phyloP scores from a whole-genome alignment of 192 early-diverging fungal species.

The Coemansia sp. region DNA sequence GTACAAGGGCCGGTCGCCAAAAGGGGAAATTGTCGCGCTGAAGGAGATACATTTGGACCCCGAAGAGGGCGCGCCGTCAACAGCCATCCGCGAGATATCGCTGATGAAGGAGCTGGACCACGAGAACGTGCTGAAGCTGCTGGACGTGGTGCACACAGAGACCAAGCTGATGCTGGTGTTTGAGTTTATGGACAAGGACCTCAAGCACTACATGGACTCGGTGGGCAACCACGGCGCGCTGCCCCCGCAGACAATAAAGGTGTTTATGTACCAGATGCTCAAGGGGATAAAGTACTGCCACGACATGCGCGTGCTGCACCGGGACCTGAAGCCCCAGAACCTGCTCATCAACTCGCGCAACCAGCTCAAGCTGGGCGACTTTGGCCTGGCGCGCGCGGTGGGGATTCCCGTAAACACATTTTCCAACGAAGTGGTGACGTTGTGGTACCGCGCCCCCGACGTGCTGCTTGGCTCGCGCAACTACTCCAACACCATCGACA shows the following conservation, averaged over 20 bases:
- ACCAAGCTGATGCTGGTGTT: constrained; percentile 83
- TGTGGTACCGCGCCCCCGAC: constrained; percentile 98
- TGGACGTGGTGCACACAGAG: constrained; percentile 83
- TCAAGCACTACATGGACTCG: constrained; percentile 84
- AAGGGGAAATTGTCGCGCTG: constrained; percentile 85
- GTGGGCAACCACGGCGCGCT: constrained; percentile 62
- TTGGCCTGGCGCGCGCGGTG: constrained; percentile 79
- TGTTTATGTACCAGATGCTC: constrained; percentile 79
- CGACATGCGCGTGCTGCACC: constrained; percentile 78
- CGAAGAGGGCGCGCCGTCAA: constrained; percentile 93
- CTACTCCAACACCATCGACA: constrained; percentile 95
- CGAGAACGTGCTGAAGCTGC: constrained; percentile 81
- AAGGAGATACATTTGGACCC: constrained; percentile 93
- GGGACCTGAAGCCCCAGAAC: constrained; percentile 86
- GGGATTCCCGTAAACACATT: constrained; percentile 91
- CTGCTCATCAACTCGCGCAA: constrained; percentile 75
- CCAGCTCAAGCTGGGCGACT: constrained; percentile 81
- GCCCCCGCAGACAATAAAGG: constrained; percentile 66
- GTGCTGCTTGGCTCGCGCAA: constrained; percentile 93
- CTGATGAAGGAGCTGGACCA: constrained; percentile 96
- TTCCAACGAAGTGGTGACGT: constrained; percentile 96
- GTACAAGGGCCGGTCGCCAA: constrained; percentile 78
- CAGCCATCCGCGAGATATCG: constrained; percentile 97
- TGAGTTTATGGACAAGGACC: constrained; percentile 85
- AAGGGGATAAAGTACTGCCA: constrained; percentile 83